A percentile compares a stretch with the other conserved stretches of the same genome.
Evolutionary conservation across 352 stramenopile species (phyloP).

Genomic region (Pythium sukuiense): DNA sequence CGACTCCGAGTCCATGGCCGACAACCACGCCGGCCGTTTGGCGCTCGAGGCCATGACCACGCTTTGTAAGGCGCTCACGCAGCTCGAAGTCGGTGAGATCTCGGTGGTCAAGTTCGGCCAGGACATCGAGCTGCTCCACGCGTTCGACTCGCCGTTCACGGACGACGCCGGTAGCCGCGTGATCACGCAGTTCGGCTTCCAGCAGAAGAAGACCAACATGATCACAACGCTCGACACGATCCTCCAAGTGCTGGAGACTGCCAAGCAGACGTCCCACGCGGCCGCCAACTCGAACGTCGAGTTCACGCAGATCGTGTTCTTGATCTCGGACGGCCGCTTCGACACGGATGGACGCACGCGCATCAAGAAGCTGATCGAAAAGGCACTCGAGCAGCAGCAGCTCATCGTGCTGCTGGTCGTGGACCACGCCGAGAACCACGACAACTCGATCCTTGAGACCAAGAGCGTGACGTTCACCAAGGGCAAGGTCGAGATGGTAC

Average conservation of each 20-base stretch:
- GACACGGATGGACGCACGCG: conserved; percentile 94
- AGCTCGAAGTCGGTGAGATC: conserved; percentile 97
- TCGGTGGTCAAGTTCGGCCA: conserved; percentile 95
- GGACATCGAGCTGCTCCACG: conserved; percentile 95
- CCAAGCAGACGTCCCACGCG: conserved; percentile 56
- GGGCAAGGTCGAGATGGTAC: conserved; percentile 95
- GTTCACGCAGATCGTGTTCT: conserved; percentile 97
- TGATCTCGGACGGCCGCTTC: conserved; percentile 99
- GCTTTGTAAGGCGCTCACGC: conserved; percentile 96
- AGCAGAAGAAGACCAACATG: conserved; percentile 97
- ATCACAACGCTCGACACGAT: conserved; percentile 93
- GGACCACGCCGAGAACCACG: conserved; percentile 77
- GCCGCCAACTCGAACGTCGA: conserved; percentile 45
- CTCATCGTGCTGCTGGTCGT: conserved; percentile 98
- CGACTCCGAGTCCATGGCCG: conserved; percentile 99
- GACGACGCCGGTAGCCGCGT: conserved; percentile 94
- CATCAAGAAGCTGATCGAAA: conserved; percentile 95
- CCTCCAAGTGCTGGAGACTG: conserved; percentile 88
- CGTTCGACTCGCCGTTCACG: conserved; percentile 97
- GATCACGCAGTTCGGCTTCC: conserved; percentile 96
- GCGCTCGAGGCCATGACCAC: conserved; percentile 96
- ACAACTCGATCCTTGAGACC: conserved; percentile 97
- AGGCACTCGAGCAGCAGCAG: conserved; percentile 97
- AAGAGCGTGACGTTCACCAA: conserved; percentile 97
- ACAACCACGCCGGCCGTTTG: conserved; percentile 95